Evolutionary conservation across 2,329 filamentous ascomycete species (phyloP), one percentile per base, ranked within the genome.

Genomic region (Penicillium sp.): DNA sequence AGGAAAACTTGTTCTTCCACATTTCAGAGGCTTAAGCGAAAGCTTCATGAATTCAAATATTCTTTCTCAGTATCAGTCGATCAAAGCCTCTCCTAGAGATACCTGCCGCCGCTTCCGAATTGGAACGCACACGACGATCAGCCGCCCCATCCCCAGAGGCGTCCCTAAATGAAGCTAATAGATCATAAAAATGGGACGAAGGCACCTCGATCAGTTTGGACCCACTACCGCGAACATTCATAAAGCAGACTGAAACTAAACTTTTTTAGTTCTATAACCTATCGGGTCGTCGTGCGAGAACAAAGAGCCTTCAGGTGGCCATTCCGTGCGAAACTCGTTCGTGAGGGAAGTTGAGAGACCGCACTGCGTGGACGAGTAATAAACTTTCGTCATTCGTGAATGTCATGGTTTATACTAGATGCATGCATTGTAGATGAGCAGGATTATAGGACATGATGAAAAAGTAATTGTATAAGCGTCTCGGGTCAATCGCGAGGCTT

Each of bases 51-150:
- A 47, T 47, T 47, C 23, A 29, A 29, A 38, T 9, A 27, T 35
- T 16, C 8, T 19, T 18, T 47, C 43, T 35, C 45, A 46, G 43
- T 46, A 30, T 19, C 10, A 39, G 45, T 19, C 34, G 26, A 29
- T 38, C 34, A 39, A 39, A 39, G 23, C 19, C 19, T 47, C 45
- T 39, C 23, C 26, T 23, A 29, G 45, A 38, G 23, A 38, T 47
- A 38, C 26, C 45, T 47, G 9, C 45, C 26, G 2, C 45, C 23
- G 32, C 45, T 38, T 39, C 34, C 10, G 10, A 38, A 29, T 47
- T 16, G 19, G 45, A 47, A 47, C 14, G 45, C 34, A 47, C 26
- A 29, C 45, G 45, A 29, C 34, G 34, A 47, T 47, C 45, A 7
- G 45, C 34, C 30, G 43, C 43, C 45, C 34, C 26, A 3, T 47